These are phyloP conservation scores for Serendipita sp. DNA, from an alignment of 768 basidiomycete genomes.

Conservation along the genomic window DNA sequence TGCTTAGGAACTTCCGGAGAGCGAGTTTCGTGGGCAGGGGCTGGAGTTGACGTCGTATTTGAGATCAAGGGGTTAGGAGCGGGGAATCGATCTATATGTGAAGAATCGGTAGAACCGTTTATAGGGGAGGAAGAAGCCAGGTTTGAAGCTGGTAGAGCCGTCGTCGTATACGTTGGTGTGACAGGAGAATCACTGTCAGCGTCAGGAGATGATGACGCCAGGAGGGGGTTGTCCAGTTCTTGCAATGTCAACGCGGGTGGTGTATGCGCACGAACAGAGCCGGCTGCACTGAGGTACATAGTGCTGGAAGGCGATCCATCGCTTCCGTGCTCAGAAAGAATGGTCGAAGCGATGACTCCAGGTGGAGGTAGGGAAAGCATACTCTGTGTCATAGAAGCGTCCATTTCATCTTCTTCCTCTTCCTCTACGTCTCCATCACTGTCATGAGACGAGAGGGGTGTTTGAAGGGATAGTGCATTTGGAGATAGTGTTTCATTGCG, in stretches of 20 bases:
- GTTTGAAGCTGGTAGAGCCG: not conserved
- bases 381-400: conserved; percentile 53
- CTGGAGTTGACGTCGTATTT: not conserved
- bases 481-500: too few relatives aligned
- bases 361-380: conserved; percentile 38
- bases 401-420: conserved; percentile 47
- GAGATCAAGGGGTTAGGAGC: not conserved
- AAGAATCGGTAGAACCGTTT: not conserved
- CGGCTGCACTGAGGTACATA: conserved; percentile 58
- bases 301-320: conserved; percentile 39
- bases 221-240: not conserved
- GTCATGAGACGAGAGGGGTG: too few relatives aligned
- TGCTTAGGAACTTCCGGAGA: not conserved
- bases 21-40: not conserved
- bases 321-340: conserved; percentile 21
- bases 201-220: not conserved
- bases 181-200: not conserved
- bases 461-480: not conserved
- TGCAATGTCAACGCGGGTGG: not conserved
- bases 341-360: conserved; percentile 8
- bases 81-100: not conserved
- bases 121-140: not conserved
- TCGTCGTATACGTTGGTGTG: not conserved
- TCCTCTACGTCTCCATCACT: conserved; percentile 16
- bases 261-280: not conserved